Evolutionary conservation across 2,329 filamentous ascomycete species (phyloP).

Genomic region (Cladosporium velox): DNA sequence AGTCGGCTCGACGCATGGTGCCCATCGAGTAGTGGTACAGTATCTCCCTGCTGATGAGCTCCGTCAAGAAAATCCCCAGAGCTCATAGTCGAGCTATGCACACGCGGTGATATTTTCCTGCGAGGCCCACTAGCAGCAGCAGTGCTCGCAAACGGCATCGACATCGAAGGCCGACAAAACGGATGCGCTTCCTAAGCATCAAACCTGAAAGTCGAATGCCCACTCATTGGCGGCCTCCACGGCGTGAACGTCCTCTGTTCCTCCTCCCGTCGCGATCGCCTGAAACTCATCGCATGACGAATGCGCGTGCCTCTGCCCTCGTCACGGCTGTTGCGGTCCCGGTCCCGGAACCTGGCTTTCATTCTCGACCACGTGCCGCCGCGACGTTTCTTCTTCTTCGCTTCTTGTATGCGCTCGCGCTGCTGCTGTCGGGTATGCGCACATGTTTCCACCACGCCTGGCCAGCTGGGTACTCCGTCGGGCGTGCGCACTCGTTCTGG

Average conservation of each 20-base stretch:
- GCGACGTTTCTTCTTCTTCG: not conserved
- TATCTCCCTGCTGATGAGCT: not conserved
- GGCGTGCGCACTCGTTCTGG: slow-evolving; percentile 33
- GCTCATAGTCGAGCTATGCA: not conserved
- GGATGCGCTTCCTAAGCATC: slow-evolving; percentile 30
- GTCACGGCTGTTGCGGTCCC: not conserved
- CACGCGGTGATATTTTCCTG: not conserved
- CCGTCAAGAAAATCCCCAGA: not conserved
- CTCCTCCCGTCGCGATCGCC: not conserved
- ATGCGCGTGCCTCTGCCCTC: not conserved
- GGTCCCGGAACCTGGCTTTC: not conserved
- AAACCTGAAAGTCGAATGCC: slow-evolving; percentile 31
- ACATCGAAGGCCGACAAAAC: slow-evolving; percentile 23
- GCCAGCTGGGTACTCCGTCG: slow-evolving; percentile 34
- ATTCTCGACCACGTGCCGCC: not conserved
- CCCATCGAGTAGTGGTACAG: not conserved
- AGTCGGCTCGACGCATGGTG: not conserved
- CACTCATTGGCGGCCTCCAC: slow-evolving; percentile 38
- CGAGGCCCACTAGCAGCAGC: not conserved
- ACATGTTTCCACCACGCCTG: slow-evolving; percentile 16
- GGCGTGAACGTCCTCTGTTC: not conserved
- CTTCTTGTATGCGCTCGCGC: not conserved
- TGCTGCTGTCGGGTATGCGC: not conserved
- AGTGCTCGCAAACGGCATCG: not conserved
- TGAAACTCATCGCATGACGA: not conserved